phyloP scores from a whole-genome alignment of 768 basidiomycete species.

The Trametes villosa region DNA sequence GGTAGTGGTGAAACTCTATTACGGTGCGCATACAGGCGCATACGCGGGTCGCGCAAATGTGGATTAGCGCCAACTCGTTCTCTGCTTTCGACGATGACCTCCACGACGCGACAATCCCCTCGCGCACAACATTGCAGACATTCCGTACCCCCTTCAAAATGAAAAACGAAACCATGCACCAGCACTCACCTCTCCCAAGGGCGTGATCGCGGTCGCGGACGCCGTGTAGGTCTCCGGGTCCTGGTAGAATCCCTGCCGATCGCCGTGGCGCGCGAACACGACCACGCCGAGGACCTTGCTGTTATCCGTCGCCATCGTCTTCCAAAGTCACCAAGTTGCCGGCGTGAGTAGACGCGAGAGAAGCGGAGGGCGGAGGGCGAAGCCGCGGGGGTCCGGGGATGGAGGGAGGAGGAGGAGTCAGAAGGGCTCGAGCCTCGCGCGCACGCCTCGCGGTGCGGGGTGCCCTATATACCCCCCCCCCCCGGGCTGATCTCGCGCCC shows the following conservation, averaged over 20 bases:
- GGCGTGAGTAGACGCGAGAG: neutral
- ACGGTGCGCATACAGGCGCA: too few species aligned
- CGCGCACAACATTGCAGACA: neutral
- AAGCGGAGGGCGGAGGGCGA: neutral
- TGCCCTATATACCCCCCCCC: neutral
- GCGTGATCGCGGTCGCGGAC: conserved; percentile 61
- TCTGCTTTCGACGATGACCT: too few species aligned
- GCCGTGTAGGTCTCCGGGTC: conserved; percentile 59
- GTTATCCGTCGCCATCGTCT: conserved; percentile 13
- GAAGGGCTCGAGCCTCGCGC: conserved; percentile 3
- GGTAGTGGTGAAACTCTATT: too few species aligned
- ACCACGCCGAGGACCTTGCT: conserved; percentile 32
- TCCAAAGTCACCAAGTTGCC: neutral
- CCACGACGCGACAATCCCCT: too few species aligned
- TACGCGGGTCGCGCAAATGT: too few species aligned
- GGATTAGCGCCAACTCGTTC: too few species aligned
- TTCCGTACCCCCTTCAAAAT: neutral
- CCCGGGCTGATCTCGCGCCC: neutral
- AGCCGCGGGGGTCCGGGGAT: neutral
- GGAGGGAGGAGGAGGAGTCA: conserved; percentile 6
- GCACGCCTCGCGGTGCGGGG: neutral
- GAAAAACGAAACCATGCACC: neutral
- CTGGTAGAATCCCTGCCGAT: conserved; percentile 63
- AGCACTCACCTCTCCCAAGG: conserved; percentile 62
- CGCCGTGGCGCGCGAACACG: conserved; percentile 29